Base-by-base conservation (phyloP, 2,329 filamentous ascomycete genomes). In the Chrysoporthe puriensis region DNA sequence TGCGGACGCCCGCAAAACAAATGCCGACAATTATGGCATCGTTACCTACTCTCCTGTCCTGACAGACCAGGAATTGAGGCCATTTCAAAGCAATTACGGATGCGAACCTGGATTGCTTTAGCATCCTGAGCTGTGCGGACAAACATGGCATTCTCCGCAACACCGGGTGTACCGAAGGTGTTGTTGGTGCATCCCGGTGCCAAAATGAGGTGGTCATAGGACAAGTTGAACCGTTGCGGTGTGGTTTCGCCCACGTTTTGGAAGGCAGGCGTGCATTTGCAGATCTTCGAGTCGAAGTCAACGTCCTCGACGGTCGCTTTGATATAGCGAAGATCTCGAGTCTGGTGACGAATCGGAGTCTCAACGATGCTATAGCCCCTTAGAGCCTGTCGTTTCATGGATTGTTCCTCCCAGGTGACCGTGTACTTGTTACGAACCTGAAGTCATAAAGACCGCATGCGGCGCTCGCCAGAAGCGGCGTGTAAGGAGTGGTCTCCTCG, bases 161-260 rank as follows among this genome's bases (percentile, higher is more conserved):
- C 67, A 8, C 63, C 63, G 4, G 67, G 63, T 6, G 67, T 69
- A 13, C 46, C 40, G 54, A 69, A 69, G 0, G 63, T 69, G 54
- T 66, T 69, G 36, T 69, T 69, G 14, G 63, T 69, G n/a, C 63
- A 69, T 34, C 67, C 67, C 18, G 63, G 63, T 4, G 67, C 67
- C 14, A 69, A 18, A 32, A 69, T 48, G 26, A 69, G 67, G 42
- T 66, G 34, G 21, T 66, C 67, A n/a, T 66, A 66, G 11, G 63
- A n/a, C 26, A 69, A 11, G 3, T 26, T 26, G 40, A 69, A 69
- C 18, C 61, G n/a, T 11, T 57, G 16, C 1, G 64, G n/a, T 4
- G 50, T 13, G 14, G 61, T 62, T 32, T 26, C 50, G 2, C 60
- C 44, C 21, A 63, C 18, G 18, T 56, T n/a, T 54, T 69, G 52